A percentile compares a stretch with the other conserved stretches of the same genome.
Conservation (phyloP, 495 filamentous ascomycete species). For the Friedmanniomyces endolithicus region DNA sequence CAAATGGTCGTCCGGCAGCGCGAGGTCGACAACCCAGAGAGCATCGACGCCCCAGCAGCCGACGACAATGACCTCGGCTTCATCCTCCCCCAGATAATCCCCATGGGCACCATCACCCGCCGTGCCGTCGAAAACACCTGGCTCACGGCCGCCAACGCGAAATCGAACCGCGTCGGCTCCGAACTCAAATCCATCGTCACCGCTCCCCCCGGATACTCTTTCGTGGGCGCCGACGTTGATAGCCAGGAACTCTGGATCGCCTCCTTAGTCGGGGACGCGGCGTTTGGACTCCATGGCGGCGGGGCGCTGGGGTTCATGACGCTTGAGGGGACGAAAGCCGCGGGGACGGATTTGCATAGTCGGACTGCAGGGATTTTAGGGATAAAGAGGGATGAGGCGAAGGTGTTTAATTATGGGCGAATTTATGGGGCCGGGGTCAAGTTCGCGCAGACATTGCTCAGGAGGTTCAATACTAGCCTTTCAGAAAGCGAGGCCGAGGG, state of each 20-base stretch:
- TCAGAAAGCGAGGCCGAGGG: slow-evolving; percentile 62
- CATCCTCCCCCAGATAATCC: slow-evolving; percentile 96
- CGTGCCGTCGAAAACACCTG: slow-evolving; percentile 95
- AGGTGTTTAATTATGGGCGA: slow-evolving; percentile 96
- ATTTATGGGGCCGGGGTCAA: slow-evolving; percentile 94
- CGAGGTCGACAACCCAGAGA: slow-evolving; percentile 27
- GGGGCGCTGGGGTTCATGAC: slow-evolving; percentile 99
- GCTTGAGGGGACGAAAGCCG: slow-evolving; percentile 84
- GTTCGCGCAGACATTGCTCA: slow-evolving; percentile 77
- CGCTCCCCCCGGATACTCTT: slow-evolving; percentile 77
- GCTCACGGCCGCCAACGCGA: slow-evolving; percentile 96
- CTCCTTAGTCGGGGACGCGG: slow-evolving; percentile 83
- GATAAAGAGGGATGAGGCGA: slow-evolving; percentile 88
- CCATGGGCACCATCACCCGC: slow-evolving; percentile 97
- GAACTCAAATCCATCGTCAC: slow-evolving; percentile 96
- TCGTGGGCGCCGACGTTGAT: slow-evolving; percentile 96
- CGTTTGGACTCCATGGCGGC: slow-evolving; percentile 86
- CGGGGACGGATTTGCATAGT: slow-evolving; percentile 89
- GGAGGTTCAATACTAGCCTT: slow-evolving; percentile 81
- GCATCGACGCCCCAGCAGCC: slow-evolving; percentile 3
- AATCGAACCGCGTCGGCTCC: slow-evolving; percentile 85
- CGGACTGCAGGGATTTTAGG: slow-evolving; percentile 83
- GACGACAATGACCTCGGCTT: slow-evolving; percentile 47
- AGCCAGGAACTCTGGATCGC: slow-evolving; percentile 99
- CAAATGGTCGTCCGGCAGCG: slow-evolving; percentile 86